A percentile compares a stretch with the other conserved stretches of the same genome.
phyloP scores from a whole-genome alignment of 2,329 filamentous ascomycete genomes.

The Diaporthe citriasiana region DNA sequence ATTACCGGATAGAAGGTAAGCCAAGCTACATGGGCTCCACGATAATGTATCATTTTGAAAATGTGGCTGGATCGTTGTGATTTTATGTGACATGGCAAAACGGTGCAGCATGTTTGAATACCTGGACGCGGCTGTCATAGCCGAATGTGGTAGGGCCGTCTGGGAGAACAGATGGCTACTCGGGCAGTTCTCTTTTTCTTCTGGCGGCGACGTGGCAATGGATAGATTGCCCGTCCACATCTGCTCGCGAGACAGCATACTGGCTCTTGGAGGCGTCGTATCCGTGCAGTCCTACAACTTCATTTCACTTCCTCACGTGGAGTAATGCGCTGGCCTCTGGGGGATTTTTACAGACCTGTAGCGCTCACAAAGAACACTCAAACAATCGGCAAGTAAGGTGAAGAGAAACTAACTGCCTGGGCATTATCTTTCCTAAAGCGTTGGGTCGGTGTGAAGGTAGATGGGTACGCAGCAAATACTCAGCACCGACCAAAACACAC shows the following conservation, averaged over 20 bases:
- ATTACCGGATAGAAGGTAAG: background rate
- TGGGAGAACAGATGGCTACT: background rate
- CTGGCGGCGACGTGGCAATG: too few species aligned
- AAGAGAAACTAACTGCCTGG: conserved; percentile 20
- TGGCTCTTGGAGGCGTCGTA: background rate
- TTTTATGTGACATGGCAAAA: background rate
- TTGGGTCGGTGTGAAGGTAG: background rate
- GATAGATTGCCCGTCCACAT: background rate
- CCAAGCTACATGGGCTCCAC: background rate
- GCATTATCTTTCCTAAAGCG: conserved; percentile 23
- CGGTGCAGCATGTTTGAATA: background rate
- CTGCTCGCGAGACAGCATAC: background rate
- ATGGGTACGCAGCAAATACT: conserved; percentile 1
- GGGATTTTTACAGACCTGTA: background rate
- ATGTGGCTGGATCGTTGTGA: background rate
- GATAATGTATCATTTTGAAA: background rate
- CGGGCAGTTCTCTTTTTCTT: too few species aligned
- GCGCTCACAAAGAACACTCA: background rate
- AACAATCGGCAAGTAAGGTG: background rate
- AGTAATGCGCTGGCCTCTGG: background rate
- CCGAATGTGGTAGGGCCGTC: too few species aligned
- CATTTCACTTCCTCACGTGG: background rate
- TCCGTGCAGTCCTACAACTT: background rate
- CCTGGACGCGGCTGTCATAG: background rate
- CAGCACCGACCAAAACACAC: background rate